Conservation (phyloP, 2,329 filamentous ascomycete genomes). For the Coleophoma cylindrospora region DNA sequence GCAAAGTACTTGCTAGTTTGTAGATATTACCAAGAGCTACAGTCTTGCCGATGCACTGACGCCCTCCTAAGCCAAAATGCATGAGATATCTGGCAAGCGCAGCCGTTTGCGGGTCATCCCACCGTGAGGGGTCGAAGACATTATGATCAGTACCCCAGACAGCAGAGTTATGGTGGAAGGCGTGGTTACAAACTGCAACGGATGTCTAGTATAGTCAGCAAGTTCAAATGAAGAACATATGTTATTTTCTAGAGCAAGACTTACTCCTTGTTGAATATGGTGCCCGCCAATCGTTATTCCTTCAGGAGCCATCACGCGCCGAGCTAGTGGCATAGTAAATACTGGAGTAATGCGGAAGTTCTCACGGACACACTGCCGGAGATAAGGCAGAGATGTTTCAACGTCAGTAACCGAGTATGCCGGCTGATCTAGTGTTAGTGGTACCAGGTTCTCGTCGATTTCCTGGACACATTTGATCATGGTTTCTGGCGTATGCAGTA, state of each 20-base stretch:
- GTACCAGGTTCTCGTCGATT: not conserved
- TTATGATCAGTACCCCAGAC: conserved; percentile 28
- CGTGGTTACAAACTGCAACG: conserved; percentile 28
- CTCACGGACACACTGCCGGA: conserved; percentile 46
- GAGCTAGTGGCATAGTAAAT: conserved; percentile 3
- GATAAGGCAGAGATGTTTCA: conserved; percentile 34
- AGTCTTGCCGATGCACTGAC: conserved; percentile 30
- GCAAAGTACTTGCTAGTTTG: conserved; percentile 26
- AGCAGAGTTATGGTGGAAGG: conserved; percentile 27
- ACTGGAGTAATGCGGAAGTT: conserved; percentile 42
- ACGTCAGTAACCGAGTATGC: not conserved
- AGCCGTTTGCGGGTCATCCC: conserved; percentile 9
- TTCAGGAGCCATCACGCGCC: conserved; percentile 2
- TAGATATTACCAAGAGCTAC: conserved; percentile 29
- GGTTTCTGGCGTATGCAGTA: not conserved
- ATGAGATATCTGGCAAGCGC: conserved; percentile 20
- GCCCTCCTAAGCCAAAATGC: conserved; percentile 28
- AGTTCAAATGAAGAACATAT: not conserved
- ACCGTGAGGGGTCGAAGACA: conserved; percentile 25
- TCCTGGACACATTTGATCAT: not conserved
- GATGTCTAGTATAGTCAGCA: conserved; percentile 16
- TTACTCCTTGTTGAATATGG: conserved; percentile 3
- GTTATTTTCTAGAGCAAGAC: not conserved
- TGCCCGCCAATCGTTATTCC: conserved; percentile 6
- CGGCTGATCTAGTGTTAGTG: not conserved